These are phyloP conservation scores for Aspergillus baeticus DNA, from an alignment of 495 filamentous ascomycete genomes.

Conservation along the genomic window DNA sequence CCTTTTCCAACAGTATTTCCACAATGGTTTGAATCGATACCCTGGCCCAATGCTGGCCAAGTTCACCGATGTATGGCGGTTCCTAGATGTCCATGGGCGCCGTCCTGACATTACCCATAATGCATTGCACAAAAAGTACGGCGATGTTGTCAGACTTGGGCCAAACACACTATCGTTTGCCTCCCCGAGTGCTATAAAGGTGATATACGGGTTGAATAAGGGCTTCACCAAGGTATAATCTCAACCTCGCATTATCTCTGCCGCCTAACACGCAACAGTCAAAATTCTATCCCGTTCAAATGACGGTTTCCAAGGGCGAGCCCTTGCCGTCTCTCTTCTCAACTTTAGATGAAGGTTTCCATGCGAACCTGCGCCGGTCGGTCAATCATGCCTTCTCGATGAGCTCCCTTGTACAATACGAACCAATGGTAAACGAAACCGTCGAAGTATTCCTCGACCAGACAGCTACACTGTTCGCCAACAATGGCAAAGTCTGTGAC, in stretches of 20 bases:
- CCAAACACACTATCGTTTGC: constrained; percentile 64
- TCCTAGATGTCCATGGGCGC: constrained; percentile 60
- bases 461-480: constrained; percentile 59
- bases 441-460: constrained; percentile 55
- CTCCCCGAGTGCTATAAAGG: constrained; percentile 64
- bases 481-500: constrained; percentile 49
- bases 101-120: constrained; percentile 66
- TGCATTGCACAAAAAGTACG: constrained; percentile 66
- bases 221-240: constrained; percentile 70
- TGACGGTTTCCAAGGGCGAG: constrained; percentile 61
- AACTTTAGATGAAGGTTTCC: constrained; percentile 71
- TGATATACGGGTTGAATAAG: constrained; percentile 80
- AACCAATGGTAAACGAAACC: constrained; percentile 65
- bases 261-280: constrained; percentile 42
- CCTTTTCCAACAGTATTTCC: not conserved
- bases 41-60: constrained; percentile 67
- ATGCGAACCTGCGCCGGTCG: constrained; percentile 65
- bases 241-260: not conserved
- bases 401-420: constrained; percentile 67
- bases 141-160: constrained; percentile 67
- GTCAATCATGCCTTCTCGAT: constrained; percentile 75
- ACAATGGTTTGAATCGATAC: constrained; percentile 9
- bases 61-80: constrained; percentile 69
- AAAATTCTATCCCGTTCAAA: constrained; percentile 69
- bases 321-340: constrained; percentile 74